Evolutionary conservation across 139 green algal species (phyloP).

Genomic region (Chlamydomonas incerta): DNA sequence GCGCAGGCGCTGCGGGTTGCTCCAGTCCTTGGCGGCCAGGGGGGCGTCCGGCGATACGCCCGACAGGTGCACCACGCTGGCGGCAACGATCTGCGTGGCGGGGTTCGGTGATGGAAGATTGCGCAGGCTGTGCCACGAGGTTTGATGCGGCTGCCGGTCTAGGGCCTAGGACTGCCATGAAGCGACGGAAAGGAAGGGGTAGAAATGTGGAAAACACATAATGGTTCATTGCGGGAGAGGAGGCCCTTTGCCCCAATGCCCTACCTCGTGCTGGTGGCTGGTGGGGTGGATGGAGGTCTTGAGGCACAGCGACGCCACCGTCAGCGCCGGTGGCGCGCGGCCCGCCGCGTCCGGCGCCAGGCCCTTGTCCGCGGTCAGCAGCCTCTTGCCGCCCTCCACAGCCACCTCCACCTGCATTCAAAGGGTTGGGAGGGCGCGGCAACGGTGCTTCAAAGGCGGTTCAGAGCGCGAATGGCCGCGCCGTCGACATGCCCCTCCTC

Average conservation of each 20-base stretch:
- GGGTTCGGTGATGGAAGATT: neutral
- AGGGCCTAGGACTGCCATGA: too few relatives aligned
- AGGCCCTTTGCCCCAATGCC: too few relatives aligned
- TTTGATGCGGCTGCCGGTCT: too few relatives aligned
- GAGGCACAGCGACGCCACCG: constrained; percentile 89
- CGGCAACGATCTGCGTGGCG: constrained; percentile 76
- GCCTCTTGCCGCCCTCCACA: constrained; percentile 71
- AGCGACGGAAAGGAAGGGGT: too few relatives aligned
- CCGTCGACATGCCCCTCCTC: neutral
- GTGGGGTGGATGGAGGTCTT: constrained; percentile 85
- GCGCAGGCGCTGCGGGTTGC: constrained; percentile 64
- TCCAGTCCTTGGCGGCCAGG: constrained; percentile 78
- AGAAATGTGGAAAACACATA: too few relatives aligned
- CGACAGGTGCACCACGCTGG: constrained; percentile 78
- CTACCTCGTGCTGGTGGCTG: constrained; percentile 59
- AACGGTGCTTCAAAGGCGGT: too few relatives aligned
- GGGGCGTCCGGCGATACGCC: constrained; percentile 68
- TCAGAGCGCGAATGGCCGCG: neutral
- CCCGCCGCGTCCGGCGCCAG: constrained; percentile 14
- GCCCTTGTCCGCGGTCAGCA: constrained; percentile 49
- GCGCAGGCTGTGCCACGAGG: too few relatives aligned
- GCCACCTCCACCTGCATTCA: constrained; percentile 77
- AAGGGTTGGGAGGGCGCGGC: too few relatives aligned
- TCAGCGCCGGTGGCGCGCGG: constrained; percentile 78
- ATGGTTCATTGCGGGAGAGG: too few relatives aligned